phyloP scores from a whole-genome alignment of 2,329 filamentous ascomycete species.

The Pseudogymnoascus sp. region DNA sequence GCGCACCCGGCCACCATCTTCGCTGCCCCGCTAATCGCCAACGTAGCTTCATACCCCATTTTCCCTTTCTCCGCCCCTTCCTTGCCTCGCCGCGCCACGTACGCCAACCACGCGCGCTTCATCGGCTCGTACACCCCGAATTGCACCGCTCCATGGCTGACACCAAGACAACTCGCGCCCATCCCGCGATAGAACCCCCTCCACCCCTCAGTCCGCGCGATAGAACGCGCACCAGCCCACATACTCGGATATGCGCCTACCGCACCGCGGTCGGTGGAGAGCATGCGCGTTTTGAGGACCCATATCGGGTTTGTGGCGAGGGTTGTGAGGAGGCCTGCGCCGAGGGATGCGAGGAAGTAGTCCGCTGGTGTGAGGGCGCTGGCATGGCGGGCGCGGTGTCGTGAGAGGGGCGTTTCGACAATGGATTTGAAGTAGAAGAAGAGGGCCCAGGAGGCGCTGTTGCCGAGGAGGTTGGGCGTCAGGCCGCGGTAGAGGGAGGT shows the following conservation, averaged over 20 bases:
- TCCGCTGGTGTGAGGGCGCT: conserved; percentile 38
- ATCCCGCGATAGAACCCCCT: conserved; percentile 83
- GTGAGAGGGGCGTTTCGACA: conserved; percentile 36
- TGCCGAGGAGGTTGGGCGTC: conserved; percentile 83
- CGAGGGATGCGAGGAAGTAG: conserved; percentile 72
- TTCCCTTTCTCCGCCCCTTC: neutral
- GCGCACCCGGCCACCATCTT: conserved; percentile 85
- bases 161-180: conserved; percentile 72
- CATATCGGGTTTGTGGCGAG: conserved; percentile 89
- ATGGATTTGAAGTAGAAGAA: conserved; percentile 76
- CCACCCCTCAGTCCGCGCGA: conserved; percentile 64
- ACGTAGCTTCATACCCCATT: conserved; percentile 42
- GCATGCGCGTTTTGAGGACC: conserved; percentile 97
- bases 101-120: conserved; percentile 42
- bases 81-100: conserved; percentile 40
- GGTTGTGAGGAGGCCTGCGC: conserved; percentile 64
- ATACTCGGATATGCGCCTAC: conserved; percentile 77
- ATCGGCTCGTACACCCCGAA: conserved; percentile 86
- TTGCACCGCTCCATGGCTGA: conserved; percentile 87
- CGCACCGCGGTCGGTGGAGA: conserved; percentile 67
- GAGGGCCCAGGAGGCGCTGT: conserved; percentile 79
- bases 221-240: conserved; percentile 56
- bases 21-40: conserved; percentile 69
- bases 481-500: conserved; percentile 80
- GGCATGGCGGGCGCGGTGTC: conserved; percentile 17